phyloP scores from a whole-genome alignment of 2,329 filamentous ascomycete species.

The Penicillium expansum region DNA sequence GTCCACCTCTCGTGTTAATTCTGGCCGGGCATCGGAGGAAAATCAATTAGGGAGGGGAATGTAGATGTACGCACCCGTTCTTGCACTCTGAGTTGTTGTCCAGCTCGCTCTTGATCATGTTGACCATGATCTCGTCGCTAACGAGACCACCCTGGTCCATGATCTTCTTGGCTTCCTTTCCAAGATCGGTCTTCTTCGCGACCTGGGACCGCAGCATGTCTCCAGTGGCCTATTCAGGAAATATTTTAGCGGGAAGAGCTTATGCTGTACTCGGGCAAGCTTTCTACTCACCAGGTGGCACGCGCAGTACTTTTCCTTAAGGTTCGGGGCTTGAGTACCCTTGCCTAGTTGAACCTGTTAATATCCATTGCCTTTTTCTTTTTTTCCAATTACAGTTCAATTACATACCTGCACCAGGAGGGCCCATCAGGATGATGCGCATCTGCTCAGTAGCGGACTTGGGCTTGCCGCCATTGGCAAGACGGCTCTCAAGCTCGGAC shows the following conservation, averaged over 20 bases:
- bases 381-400: background rate
- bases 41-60: background rate
- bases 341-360: constrained; percentile 65
- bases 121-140: constrained; percentile 98
- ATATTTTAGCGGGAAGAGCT: constrained; percentile 12
- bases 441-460: constrained; percentile 62
- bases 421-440: constrained; percentile 96
- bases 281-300: constrained; percentile 79
- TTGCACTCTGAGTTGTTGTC: constrained; percentile 93
- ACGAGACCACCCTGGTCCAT: constrained; percentile 98
- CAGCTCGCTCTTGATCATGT: constrained; percentile 98
- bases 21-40: background rate
- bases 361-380: constrained; percentile 1
- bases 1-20: constrained; percentile 8
- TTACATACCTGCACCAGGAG: constrained; percentile 82
- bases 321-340: constrained; percentile 95
- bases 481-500: constrained; percentile 74
- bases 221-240: constrained; percentile 72
- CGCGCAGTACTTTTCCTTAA: constrained; percentile 96
- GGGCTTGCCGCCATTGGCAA: constrained; percentile 51
- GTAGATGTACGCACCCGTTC: constrained; percentile 68
- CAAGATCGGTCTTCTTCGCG: constrained; percentile 91
- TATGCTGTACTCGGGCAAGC: background rate
- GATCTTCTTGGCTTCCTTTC: constrained; percentile 98
- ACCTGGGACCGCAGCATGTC: constrained; percentile 99